Evolutionary conservation across 331 rosid species (phyloP), one percentile per base, ranked within the genome.

Genomic region (Saraca asoca): DNA sequence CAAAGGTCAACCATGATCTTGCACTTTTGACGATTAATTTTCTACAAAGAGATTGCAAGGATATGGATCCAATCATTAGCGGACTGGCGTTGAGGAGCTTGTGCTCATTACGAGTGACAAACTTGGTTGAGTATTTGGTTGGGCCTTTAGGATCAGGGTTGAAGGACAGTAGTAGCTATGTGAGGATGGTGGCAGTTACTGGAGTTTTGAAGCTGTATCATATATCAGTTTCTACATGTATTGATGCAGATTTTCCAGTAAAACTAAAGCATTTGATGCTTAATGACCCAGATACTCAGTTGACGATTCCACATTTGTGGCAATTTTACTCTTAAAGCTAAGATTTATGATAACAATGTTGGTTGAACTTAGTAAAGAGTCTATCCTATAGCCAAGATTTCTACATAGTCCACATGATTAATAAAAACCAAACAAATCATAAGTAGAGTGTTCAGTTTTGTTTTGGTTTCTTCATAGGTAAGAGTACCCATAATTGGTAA

Each of bases 41-140:
- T 76, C 92, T 94, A 52, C 99, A 94, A 81, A 88, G 97, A 81
- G 99, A 94, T 75, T 94, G 99, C 85, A 90, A 94, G 95, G 99
- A 94, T 12, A 86, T 75, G 64, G 97, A 94, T 75, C 99, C 99
- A 0, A 94, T 90, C 92, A 94, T 94, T 46, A 87, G 99, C 5
- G 99, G 99, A 46, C 83, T 94, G 24, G 99, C 99, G 5, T 74
- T 90, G 86, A 86, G 99, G 85, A 90, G 97, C 81, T 74, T 94
- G 90, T 94, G 97, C 70, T 88, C 92, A 0, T 87, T 94, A 12
- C 81, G 97, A 72, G 97, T 94, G 64, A 74, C 88, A 13, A 94
- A 94, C 60, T 79, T 94, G 51, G 99, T 94, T 75, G 99, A 94
- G 81, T 94, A 94, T 86, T 83, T 90, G 87, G 89, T 94, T 49